Evolutionary conservation across 148 eudicot species (phyloP).

Genomic region (Fagopyrum tataricum): DNA sequence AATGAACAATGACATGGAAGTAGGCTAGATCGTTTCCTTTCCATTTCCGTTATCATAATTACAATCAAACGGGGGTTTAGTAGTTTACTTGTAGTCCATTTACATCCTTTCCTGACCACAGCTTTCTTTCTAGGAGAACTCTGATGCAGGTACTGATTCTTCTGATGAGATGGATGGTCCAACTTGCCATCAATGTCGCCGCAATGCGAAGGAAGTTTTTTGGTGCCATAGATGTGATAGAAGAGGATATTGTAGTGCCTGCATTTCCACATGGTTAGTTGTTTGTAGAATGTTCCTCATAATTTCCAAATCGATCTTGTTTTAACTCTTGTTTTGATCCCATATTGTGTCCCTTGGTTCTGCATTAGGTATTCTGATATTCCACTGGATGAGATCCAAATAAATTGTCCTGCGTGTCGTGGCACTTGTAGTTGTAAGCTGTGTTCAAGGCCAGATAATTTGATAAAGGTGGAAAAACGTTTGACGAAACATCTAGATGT

Average conservation of each 20-base stretch:
- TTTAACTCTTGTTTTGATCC: neutral
- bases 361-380: constrained; percentile 58
- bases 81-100: neutral
- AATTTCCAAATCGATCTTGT: neutral
- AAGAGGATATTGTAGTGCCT: constrained; percentile 79
- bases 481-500: constrained; percentile 4
- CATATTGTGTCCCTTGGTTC: neutral
- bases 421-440: constrained; percentile 81
- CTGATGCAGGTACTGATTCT: constrained; percentile 62
- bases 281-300: neutral
- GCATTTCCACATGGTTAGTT: constrained; percentile 71
- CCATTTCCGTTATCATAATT: neutral
- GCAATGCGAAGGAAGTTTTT: constrained; percentile 38
- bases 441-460: constrained; percentile 73
- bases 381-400: constrained; percentile 61
- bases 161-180: constrained; percentile 62
- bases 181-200: constrained; percentile 85
- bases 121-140: constrained; percentile 40
- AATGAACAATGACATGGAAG: too few relatives aligned
- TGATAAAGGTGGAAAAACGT: constrained; percentile 55
- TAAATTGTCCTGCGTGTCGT: constrained; percentile 92
- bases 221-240: constrained; percentile 87
- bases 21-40: too few relatives aligned
- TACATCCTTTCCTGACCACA: neutral
- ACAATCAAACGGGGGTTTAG: neutral